phyloP scores from a whole-genome alignment of 768 basidiomycete species.

The Pleurotus salmoneostramineus region DNA sequence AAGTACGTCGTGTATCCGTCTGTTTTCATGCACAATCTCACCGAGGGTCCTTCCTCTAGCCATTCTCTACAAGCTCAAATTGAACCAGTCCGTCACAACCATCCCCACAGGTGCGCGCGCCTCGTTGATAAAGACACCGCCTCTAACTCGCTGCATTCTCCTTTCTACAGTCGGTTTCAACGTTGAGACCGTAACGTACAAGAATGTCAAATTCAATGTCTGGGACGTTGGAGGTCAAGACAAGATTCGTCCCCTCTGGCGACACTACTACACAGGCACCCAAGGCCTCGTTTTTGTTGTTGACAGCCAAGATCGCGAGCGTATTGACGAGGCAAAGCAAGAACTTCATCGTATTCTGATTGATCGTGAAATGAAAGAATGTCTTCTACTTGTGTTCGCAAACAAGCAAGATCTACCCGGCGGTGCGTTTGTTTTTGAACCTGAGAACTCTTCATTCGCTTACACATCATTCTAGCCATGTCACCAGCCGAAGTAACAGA shows the following conservation, averaged over 20 bases:
- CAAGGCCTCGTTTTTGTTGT: constrained; percentile 98
- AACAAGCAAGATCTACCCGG: constrained; percentile 99
- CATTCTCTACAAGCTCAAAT: constrained; percentile 97
- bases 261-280: constrained; percentile 99
- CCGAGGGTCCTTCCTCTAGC: constrained; percentile 45
- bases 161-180: constrained; percentile 86
- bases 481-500: constrained; percentile 99
- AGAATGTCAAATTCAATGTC: constrained; percentile 94
- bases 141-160: neutral
- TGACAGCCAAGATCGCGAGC: constrained; percentile 92
- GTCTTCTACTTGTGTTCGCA: constrained; percentile 94
- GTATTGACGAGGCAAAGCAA: constrained; percentile 94
- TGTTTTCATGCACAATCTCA: neutral
- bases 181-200: constrained; percentile 98
- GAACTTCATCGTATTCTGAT: constrained; percentile 95
- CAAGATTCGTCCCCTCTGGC: constrained; percentile 97
- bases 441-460: neutral
- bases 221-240: constrained; percentile 99
- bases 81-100: constrained; percentile 98
- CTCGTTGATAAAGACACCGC: neutral
- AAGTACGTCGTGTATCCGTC: constrained; percentile 49
- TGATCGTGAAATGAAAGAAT: constrained; percentile 98
- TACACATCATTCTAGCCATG: constrained; percentile 62
- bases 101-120: constrained; percentile 81
- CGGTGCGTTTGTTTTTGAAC: constrained; percentile 48